Conservation (phyloP, 805 yeast species). For the Alloascoidea hylecoeti region DNA sequence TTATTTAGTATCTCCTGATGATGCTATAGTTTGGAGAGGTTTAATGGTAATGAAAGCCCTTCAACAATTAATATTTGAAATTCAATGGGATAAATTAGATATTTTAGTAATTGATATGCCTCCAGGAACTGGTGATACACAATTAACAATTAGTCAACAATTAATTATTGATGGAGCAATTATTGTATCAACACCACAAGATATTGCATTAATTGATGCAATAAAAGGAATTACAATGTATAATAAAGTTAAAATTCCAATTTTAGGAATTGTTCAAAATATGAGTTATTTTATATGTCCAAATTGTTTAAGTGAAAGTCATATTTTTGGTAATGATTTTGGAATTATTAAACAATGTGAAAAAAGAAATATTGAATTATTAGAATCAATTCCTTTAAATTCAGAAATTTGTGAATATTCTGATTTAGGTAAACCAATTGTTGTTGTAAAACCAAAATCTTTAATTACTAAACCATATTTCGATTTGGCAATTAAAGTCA, state of each 20-base stretch:
- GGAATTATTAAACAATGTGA: conserved; percentile 36
- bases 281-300: conserved; percentile 74
- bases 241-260: conserved; percentile 53
- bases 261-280: conserved; percentile 67
- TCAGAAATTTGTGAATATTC: conserved; percentile 43
- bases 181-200: conserved; percentile 79
- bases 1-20: conserved; percentile 49
- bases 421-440: conserved; percentile 55
- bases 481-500: conserved; percentile 28
- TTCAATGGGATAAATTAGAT: conserved; percentile 59
- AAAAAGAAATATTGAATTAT: conserved; percentile 28
- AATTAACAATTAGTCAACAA: conserved; percentile 69
- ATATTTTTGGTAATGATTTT: conserved; percentile 61
- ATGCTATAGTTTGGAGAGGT: conserved; percentile 74
- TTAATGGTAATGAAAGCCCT: conserved; percentile 78
- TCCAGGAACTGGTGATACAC: conserved; percentile 87
- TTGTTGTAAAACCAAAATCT: conserved; percentile 25
- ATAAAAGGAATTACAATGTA: conserved; percentile 73
- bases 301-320: conserved; percentile 58
- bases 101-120: conserved; percentile 73
- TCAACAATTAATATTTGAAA: conserved; percentile 74
- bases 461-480: conserved; percentile 27
- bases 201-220: conserved; percentile 69
- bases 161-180: conserved; percentile 67
- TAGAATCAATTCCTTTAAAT: conserved; percentile 59